Evolutionary conservation across 2,329 filamentous ascomycete species (phyloP), one percentile per base, ranked within the genome.

Genomic region (Coccinonectria pachysandricola): DNA sequence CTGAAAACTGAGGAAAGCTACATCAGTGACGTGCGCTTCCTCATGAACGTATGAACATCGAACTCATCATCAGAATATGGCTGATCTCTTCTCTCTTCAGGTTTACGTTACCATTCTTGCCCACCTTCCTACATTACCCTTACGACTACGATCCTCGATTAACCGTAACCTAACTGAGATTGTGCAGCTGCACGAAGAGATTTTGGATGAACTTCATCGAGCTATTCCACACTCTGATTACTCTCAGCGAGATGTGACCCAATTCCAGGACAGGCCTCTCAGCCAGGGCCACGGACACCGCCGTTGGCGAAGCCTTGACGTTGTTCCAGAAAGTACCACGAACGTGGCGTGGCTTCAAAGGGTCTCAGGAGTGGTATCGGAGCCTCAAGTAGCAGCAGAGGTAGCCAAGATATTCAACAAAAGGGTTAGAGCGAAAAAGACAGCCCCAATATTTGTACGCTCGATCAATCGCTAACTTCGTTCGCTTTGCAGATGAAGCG

Each of bases 1-100:
- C 74, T 95, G 34, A 70, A 60, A 30, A 93, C 87, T 0, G 91
- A 96, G 53, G 81, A 91, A 49, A 75, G 79, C 45, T 96, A 96
- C 50, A 77, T 96, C 42, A 74, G 78, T 10, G 88, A 94, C 45
- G 56, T 96, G 31, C 84, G 84, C 43, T 85, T 91, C 39, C 62
- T 96, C 32, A 79, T 81, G 50, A 86, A 92, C 56, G 87, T 88
- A 59, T 49, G 74, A 46, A 20, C 9, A 11, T 6, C 12, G 14
- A 12, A 7, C 4, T 5, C 15, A 8, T 17, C 9, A 3, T n/a
- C n/a, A n/a, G n/a, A n/a, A n/a, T n/a, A n/a, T n/a, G n/a, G n/a
- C n/a, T n/a, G n/a, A n/a, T n/a, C n/a, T n/a, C n/a, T n/a, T n/a
- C n/a, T n/a, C n/a, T n/a, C n/a, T n/a, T n/a, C n/a, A 85, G 80